These are phyloP conservation scores for Roridomyces roridus DNA, from an alignment of 768 basidiomycete genomes.

Conservation along the genomic window DNA sequence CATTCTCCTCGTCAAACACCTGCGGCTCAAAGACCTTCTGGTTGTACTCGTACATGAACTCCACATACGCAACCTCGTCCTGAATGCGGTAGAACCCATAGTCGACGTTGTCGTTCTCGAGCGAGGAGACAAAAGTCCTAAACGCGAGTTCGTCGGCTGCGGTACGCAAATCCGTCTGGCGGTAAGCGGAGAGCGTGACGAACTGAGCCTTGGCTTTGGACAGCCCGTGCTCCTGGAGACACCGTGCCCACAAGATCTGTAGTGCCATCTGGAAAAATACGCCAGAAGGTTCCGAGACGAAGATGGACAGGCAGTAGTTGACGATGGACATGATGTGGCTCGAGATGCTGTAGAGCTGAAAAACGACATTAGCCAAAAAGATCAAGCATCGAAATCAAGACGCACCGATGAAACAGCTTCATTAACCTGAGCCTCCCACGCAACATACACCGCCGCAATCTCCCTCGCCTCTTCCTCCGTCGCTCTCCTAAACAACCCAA, in stretches of 20 bases:
- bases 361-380: neutral
- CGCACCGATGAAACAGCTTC: constrained; percentile 26
- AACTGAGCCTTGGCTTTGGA: constrained; percentile 20
- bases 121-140: constrained; percentile 15
- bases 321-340: constrained; percentile 13
- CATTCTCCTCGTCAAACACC: constrained; percentile 17
- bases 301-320: constrained; percentile 17
- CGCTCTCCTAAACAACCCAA: constrained; percentile 14
- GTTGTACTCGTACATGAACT: constrained; percentile 18
- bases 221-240: constrained; percentile 17
- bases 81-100: constrained; percentile 24
- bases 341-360: constrained; percentile 15
- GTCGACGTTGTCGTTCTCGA: constrained; percentile 12
- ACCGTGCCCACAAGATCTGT: constrained; percentile 23
- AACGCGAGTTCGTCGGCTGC: constrained; percentile 22
- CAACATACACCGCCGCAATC: constrained; percentile 20
- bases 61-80: constrained; percentile 23
- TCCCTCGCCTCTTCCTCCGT: constrained; percentile 21
- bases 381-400: neutral
- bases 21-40: constrained; percentile 18
- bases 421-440: constrained; percentile 27
- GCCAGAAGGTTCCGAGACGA: constrained; percentile 4
- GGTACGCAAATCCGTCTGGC: neutral
- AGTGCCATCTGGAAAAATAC: constrained; percentile 25
- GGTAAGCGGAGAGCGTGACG: constrained; percentile 10